These are phyloP conservation scores for Immersiporthe knoxdaviesiana DNA, from an alignment of 2,329 filamentous ascomycete genomes.

Conservation along the genomic window DNA sequence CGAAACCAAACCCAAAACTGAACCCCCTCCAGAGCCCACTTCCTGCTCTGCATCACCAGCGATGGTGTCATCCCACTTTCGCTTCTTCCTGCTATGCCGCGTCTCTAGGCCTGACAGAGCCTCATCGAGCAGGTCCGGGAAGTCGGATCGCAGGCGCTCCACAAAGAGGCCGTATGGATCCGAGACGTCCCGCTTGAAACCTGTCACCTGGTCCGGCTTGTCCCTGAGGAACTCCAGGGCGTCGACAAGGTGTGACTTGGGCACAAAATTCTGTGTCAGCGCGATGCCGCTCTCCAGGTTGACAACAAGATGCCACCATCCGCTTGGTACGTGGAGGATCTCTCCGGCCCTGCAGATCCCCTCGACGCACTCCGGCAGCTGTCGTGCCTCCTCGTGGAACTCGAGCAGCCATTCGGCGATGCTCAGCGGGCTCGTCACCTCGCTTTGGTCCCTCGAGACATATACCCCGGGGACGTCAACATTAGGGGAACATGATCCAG, in stretches of 20 bases:
- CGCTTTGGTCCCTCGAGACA: constrained; percentile 84
- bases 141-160: constrained; percentile 62
- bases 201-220: constrained; percentile 83
- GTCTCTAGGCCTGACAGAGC: constrained; percentile 68
- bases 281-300: constrained; percentile 86
- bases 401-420: constrained; percentile 96
- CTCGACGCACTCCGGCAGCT: constrained; percentile 76
- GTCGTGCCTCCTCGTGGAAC: constrained; percentile 83
- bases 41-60: constrained; percentile 49
- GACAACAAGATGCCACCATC: constrained; percentile 96
- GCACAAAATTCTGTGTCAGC: constrained; percentile 94
- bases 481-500: constrained; percentile 96
- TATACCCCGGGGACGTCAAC: constrained; percentile 84
- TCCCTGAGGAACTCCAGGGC: constrained; percentile 81
- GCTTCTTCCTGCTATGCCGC: constrained; percentile 67
- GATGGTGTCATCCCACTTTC: constrained; percentile 84
- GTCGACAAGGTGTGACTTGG: constrained; percentile 70
- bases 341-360: constrained; percentile 84
- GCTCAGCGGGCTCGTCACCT: constrained; percentile 90
- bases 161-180: constrained; percentile 79
- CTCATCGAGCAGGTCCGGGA: constrained; percentile 69
- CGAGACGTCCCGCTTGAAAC: constrained; percentile 72
- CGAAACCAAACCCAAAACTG: constrained; percentile 63
- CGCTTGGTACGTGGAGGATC: constrained; percentile 87
- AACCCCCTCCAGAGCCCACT: constrained; percentile 42